Evolutionary conservation across 2,329 filamentous ascomycete species (phyloP), one percentile per base, ranked within the genome.

Genomic region (Cryphonectria carpinicola): DNA sequence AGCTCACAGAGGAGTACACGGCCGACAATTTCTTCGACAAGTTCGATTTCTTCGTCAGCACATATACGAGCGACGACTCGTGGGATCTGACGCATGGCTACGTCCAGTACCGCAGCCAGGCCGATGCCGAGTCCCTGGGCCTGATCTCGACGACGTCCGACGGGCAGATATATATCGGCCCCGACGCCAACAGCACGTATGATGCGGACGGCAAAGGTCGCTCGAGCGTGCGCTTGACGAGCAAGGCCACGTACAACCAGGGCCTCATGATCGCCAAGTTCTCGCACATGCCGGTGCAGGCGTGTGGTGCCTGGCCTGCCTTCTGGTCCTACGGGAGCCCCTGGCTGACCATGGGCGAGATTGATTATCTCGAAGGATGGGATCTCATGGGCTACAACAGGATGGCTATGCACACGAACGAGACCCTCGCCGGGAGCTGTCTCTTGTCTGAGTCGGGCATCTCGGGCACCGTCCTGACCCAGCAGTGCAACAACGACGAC

Each of bases 61-160:
- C 65, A 25, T 63, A 68, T 28, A 70, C 39, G n/a, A 49, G 77
- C 67, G 76, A 73, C 35, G 61, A 75, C 17, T 64, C 58, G 4
- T 63, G 60, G 66, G 91, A 94, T 75, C 89, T 89, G 11, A 93
- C 89, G 64, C 77, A 86, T 68, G 92, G 91, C 11, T 92, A 86
- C 75, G 91, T 93, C 67, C 81, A 84, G 69, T 94, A 85, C 74
- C 77, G 79, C 63, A 78, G 68, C 76, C 74, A 77, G 67, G 32
- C 72, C 1, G 77, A 80, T 25, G 84, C 84, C 22, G 62, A 76
- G 17, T 70, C 68, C 4, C 74, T 81, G 37, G 80, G 80, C 25
- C 76, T 85, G 6, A 75, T 82, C 66, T 75, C 76, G 32, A 78
- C 76, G 25, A 78, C 74, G n/a, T 72, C 79, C 25, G 74, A 74